A percentile compares a stretch with the other conserved stretches of the same genome.
Evolutionary conservation across 305 asterid species (phyloP).

Genomic region (Rubia tinctorum): DNA sequence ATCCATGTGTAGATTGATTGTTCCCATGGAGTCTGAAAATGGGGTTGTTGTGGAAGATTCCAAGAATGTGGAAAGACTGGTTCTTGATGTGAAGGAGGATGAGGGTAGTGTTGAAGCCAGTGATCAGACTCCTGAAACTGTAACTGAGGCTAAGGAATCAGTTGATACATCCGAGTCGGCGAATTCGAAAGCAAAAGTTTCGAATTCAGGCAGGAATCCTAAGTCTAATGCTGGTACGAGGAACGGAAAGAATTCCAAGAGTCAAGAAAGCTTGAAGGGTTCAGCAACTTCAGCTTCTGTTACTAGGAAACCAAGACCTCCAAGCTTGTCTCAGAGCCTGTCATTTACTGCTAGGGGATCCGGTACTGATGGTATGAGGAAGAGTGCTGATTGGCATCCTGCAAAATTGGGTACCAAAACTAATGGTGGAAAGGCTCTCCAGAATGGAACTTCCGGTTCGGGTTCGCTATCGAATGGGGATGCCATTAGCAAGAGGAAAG

Average conservation of each 20-base stretch:
- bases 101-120: slow-evolving; percentile 31
- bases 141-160: slow-evolving; percentile 30
- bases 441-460: slow-evolving; percentile 27
- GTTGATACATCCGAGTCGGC: slow-evolving; percentile 22
- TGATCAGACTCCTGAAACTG: slow-evolving; percentile 29
- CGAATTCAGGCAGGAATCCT: slow-evolving; percentile 24
- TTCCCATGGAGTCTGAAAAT: slow-evolving; percentile 61
- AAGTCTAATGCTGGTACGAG: slow-evolving; percentile 25
- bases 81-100: slow-evolving; percentile 40
- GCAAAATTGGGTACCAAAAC: slow-evolving; percentile 35
- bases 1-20: slow-evolving; percentile 2
- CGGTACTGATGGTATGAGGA: slow-evolving; percentile 50
- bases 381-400: slow-evolving; percentile 54
- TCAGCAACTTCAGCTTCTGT: slow-evolving; percentile 45
- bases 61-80: slow-evolving; percentile 38
- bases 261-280: slow-evolving; percentile 39
- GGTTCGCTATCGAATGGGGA: slow-evolving; percentile 29
- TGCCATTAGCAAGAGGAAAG: slow-evolving; percentile 23
- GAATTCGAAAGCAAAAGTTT: slow-evolving; percentile 30
- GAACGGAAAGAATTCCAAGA: slow-evolving; percentile 36
- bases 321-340: slow-evolving; percentile 56
- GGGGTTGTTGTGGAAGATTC: slow-evolving; percentile 61
- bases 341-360: slow-evolving; percentile 61
- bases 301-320: slow-evolving; percentile 40
- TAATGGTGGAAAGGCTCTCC: slow-evolving; percentile 38